phyloP scores from a whole-genome alignment of 345 rosid genomes.

The Gossypium stocksii region DNA sequence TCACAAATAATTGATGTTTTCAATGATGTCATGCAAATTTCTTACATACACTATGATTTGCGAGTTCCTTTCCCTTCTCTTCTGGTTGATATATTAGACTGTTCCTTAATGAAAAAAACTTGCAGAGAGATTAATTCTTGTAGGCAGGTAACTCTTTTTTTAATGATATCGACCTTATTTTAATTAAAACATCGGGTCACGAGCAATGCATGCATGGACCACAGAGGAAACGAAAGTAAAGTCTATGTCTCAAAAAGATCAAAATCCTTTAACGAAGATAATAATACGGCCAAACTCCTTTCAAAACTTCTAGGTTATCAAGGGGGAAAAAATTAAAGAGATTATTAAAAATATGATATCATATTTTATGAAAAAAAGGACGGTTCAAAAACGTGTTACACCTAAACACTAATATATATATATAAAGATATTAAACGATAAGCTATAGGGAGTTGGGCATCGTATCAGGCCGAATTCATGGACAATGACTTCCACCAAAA shows the following conservation, averaged over 20 bases:
- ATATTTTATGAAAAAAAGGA: too few species aligned
- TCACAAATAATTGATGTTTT: background rate
- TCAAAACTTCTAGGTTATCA: background rate
- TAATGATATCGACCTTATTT: background rate
- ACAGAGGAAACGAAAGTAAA: background rate
- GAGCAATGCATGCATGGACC: background rate
- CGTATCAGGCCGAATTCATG: slow-evolving; percentile 4
- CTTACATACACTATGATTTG: background rate
- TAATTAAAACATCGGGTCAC: background rate
- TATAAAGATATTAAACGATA: background rate
- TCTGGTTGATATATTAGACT: background rate
- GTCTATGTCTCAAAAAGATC: background rate
- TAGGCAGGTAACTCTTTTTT: background rate
- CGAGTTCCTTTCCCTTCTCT: background rate
- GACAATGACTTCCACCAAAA: slow-evolving; percentile 7
- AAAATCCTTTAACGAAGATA: background rate
- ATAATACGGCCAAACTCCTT: background rate
- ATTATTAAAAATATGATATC: too few species aligned
- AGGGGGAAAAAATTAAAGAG: too few species aligned
- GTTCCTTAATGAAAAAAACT: background rate
- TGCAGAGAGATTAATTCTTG: background rate
- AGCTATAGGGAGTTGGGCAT: slow-evolving; percentile 6
- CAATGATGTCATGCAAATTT: background rate
- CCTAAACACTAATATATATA: too few species aligned
- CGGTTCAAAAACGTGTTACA: too few species aligned